phyloP scores from a whole-genome alignment of 208 protist genomes.

The Balamuthia mandrillaris region DNA sequence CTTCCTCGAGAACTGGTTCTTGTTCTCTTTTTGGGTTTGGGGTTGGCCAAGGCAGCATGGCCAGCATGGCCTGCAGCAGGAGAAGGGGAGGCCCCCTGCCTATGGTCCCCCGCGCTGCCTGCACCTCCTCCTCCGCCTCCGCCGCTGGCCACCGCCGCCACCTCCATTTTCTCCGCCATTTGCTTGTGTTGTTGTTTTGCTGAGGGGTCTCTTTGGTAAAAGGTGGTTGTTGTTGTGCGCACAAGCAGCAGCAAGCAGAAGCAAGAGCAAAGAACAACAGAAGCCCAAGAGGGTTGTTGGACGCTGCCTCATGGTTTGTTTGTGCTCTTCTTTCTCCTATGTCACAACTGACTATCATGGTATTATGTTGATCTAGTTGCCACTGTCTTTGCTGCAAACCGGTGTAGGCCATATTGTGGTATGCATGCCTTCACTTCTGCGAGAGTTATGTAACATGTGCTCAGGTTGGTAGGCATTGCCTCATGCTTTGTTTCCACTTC shows the following conservation, averaged over 20 bases:
- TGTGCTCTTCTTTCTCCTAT: not conserved
- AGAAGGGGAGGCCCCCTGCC: no score
- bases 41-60: no score
- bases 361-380: not conserved
- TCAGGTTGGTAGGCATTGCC: not conserved
- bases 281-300: not conserved
- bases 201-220: no score
- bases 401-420: not conserved
- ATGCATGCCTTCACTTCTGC: not conserved
- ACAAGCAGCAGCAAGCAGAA: not conserved
- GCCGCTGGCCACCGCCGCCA: no score
- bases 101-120: no score
- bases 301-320: not conserved
- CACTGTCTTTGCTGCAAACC: constrained; percentile 2
- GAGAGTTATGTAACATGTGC: no score
- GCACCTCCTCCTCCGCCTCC: no score
- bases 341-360: not conserved
- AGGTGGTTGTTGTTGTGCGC: not conserved
- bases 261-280: not conserved
- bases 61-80: no score
- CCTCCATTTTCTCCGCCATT: no score
- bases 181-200: no score
- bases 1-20: no score
- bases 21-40: no score
- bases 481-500: not conserved